Base-by-base conservation (phyloP, 2,329 filamentous ascomycete species). In the Elsinoe perseae region DNA sequence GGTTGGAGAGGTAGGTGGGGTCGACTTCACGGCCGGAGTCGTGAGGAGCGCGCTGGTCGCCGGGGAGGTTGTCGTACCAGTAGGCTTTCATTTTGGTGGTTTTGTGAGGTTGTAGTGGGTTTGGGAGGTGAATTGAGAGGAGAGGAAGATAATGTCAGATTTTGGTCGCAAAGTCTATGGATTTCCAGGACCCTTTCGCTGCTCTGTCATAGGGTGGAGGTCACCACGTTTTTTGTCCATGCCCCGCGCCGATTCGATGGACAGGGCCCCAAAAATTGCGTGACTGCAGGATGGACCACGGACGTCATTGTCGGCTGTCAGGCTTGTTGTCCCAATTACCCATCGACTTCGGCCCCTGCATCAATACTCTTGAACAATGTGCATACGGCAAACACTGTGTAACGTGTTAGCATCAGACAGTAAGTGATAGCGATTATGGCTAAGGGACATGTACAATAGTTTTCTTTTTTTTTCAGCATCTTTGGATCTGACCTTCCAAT, bases 41-140 rank as follows among this genome's bases (percentile, higher is more conserved):
- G 75, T 98, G 93, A 54, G 88, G 81, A 42, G 86, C 81, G 68
- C 93, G 90, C 75, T 96, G 93, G 79, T 98, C 93, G 75, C 89
- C 91, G 54, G 78, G 75, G 61, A 77, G 70, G 70, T 86, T 85
- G 69, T 87, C 84, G 70, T 77, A 86, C 80, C 80, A 86, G 73
- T 86, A 87, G 61, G 84, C 84, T 68, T 77, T 84, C 84, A 87
- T 87, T 56, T 62, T 79, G 59, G 34, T 25, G n/a, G 55, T 57
- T 40, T 58, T 36, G 52, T 28, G 38, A 16, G 54, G 4, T 21
- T 7, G 43, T 30, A 21, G 30, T 52, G 25, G 28, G 2, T 25
- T 34, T 16, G 16, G 28, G 10, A 21, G 28, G 44, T 44, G 5
- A n/a, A n/a, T n/a, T 38, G 5, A 14, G 3, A 16, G 44, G 2